Percentiles rank a stretch among this genome's conserved stretches.
These are phyloP conservation scores for Aspergillus intermedius DNA, from an alignment of 2,329 filamentous ascomycete genomes.

Conservation along the genomic window DNA sequence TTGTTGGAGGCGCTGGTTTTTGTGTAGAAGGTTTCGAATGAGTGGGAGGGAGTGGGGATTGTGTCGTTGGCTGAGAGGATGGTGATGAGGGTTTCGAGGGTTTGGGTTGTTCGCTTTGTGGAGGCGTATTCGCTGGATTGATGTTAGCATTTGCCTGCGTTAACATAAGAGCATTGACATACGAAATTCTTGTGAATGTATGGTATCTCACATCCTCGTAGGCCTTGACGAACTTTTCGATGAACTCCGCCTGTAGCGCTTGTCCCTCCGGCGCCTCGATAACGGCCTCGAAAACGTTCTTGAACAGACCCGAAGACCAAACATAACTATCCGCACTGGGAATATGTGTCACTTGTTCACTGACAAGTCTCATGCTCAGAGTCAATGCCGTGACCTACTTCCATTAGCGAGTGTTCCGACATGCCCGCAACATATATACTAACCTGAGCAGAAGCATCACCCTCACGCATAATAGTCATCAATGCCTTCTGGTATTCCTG, in stretches of 20 bases:
- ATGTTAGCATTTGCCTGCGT: conserved; percentile 3
- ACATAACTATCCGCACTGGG: conserved; percentile 57
- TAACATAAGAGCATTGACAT: conserved; percentile 29
- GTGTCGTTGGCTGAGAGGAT: conserved; percentile 53
- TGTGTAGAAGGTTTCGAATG: conserved; percentile 32
- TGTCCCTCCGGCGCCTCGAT: conserved; percentile 53
- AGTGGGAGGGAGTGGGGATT: conserved; percentile 48
- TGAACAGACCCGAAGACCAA: conserved; percentile 64
- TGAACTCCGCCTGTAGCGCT: conserved; percentile 63
- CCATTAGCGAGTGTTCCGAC: not conserved
- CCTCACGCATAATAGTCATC: conserved; percentile 53
- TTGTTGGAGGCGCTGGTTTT: conserved; percentile 59
- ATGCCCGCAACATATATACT: conserved; percentile 4
- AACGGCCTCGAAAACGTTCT: conserved; percentile 57
- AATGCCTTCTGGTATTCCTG: conserved; percentile 63
- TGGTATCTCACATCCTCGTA: conserved; percentile 82
- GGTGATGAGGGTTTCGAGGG: conserved; percentile 32
- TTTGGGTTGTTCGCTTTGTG: conserved; percentile 18
- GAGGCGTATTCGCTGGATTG: conserved; percentile 30
- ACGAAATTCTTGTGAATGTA: conserved; percentile 69
- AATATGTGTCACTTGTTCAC: conserved; percentile 64
- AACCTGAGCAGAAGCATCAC: conserved; percentile 52
- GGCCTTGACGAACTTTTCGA: conserved; percentile 69
- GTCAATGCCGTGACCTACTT: conserved; percentile 62
- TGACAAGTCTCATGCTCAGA: conserved; percentile 74